Evolutionary conservation across 768 basidiomycete genomes (phyloP).

Genomic region (Gelatoporia subvermispora): DNA sequence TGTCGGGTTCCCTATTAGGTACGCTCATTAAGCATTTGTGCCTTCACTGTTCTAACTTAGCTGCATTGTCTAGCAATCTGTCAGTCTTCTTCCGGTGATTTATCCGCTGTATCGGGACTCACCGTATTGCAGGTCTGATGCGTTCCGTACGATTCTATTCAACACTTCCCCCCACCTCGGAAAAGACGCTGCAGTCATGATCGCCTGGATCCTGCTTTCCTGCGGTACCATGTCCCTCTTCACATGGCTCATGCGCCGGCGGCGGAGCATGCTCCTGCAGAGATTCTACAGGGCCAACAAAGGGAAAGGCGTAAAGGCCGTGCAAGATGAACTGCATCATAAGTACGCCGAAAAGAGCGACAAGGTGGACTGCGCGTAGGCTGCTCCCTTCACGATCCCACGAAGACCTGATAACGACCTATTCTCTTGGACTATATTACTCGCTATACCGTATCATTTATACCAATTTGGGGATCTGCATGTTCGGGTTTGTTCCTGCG

Average conservation of each 20-base stretch:
- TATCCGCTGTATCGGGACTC: neutral
- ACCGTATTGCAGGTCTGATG: conserved; percentile 15
- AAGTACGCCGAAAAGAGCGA: no score
- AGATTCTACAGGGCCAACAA: no score
- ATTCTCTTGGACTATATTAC: no score
- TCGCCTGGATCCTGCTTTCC: conserved; percentile 28
- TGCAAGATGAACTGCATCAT: neutral
- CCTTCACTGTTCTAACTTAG: neutral
- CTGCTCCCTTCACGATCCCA: no score
- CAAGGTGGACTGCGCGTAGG: no score
- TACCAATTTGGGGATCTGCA: no score
- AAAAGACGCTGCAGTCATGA: conserved; percentile 28
- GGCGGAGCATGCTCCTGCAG: neutral
- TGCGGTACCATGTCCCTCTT: conserved; percentile 17
- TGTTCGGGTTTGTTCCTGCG: no score
- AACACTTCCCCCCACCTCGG: conserved; percentile 27
- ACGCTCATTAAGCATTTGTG: conserved; percentile 3
- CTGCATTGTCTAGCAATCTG: conserved; percentile 11
- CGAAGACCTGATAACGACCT: no score
- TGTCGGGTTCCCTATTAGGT: conserved; percentile 29
- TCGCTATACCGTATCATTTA: no score
- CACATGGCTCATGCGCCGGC: conserved; percentile 17
- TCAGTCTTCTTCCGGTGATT: conserved; percentile 3
- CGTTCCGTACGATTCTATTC: conserved; percentile 32
- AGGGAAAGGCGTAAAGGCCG: neutral